Evolutionary conservation across 2,329 filamentous ascomycete species (phyloP).

Genomic region (Blastomyces parvus): DNA sequence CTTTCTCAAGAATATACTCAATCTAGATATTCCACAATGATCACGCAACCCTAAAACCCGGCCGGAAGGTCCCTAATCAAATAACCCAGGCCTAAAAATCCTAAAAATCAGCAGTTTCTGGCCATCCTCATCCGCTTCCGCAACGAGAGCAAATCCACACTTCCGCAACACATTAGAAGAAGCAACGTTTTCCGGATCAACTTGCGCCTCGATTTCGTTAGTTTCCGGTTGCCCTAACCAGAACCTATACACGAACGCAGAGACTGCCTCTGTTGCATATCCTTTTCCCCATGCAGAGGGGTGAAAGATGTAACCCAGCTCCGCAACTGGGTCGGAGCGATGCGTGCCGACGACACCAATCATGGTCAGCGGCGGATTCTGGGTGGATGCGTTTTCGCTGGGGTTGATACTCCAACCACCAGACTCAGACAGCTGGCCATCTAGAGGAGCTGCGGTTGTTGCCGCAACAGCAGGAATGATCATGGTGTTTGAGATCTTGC

Average conservation of each 20-base stretch:
- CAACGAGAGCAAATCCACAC: background rate
- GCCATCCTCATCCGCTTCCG: background rate
- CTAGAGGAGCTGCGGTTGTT: background rate
- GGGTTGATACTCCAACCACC: background rate
- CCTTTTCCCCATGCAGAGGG: background rate
- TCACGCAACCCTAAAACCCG: background rate
- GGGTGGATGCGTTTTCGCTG: background rate
- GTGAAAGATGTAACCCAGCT: constrained; percentile 3
- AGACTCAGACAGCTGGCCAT: background rate
- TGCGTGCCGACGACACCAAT: background rate
- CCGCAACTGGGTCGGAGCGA: background rate
- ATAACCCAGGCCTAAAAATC: background rate
- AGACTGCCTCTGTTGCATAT: background rate
- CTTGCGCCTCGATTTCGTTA: background rate
- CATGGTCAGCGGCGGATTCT: background rate
- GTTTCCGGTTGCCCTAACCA: background rate
- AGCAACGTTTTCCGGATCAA: background rate
- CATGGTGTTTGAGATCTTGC: background rate
- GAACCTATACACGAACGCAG: background rate
- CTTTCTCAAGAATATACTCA: background rate
- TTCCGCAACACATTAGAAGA: background rate
- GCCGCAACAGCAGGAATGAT: background rate
- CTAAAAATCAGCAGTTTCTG: background rate
- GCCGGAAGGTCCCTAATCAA: background rate
- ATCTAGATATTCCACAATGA: background rate